Evolutionary conservation across 495 filamentous ascomycete genomes (phyloP).

Genomic region (Aspergillus egyptiacus): DNA sequence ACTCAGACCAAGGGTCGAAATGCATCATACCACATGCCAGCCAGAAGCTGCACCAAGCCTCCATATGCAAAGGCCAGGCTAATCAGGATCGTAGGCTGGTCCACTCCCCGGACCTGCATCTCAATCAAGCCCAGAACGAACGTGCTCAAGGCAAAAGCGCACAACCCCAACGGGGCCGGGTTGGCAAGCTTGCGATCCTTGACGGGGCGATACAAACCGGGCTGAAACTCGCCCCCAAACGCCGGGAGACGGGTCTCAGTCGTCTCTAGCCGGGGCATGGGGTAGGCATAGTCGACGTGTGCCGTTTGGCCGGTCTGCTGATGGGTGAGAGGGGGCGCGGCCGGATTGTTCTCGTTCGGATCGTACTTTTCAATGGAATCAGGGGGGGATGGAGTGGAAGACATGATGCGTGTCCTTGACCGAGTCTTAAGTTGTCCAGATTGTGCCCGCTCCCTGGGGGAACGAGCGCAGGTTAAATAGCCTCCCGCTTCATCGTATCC

Average conservation of each 20-base stretch:
- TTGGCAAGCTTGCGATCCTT: constrained; percentile 76
- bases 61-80: constrained; percentile 63
- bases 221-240: constrained; percentile 87
- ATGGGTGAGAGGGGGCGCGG: no score
- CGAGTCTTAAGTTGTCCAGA: no score
- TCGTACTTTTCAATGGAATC: no score
- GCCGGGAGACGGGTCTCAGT: constrained; percentile 59
- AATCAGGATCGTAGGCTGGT: constrained; percentile 55
- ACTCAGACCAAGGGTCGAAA: not conserved
- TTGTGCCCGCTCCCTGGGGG: no score
- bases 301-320: no score
- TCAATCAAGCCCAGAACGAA: constrained; percentile 83
- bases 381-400: no score
- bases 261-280: constrained; percentile 55
- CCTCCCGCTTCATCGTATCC: no score
- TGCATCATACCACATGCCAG: constrained; percentile 86
- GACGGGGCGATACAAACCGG: constrained; percentile 66
- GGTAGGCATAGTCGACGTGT: constrained; percentile 37
- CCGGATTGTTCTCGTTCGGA: no score
- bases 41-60: constrained; percentile 75
- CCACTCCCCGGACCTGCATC: constrained; percentile 51
- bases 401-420: no score
- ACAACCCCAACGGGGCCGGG: constrained; percentile 70
- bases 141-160: constrained; percentile 80
- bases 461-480: no score